Base-by-base conservation (phyloP, 768 basidiomycete genomes). In the Termitomyces sp. region DNA sequence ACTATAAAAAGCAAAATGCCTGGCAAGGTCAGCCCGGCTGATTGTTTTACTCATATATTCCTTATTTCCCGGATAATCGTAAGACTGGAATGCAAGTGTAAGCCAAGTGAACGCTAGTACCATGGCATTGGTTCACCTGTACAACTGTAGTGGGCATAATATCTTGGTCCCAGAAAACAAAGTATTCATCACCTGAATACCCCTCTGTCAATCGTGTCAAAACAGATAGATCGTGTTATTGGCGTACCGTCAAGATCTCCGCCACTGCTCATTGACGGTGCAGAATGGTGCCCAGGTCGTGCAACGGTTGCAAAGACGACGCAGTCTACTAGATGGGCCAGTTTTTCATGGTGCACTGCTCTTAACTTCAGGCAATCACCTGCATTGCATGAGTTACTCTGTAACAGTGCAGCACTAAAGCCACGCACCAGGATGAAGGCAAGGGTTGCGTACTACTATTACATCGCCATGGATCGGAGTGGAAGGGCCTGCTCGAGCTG, bases 201-300 rank as follows among this genome's bases (percentile, higher is more conserved):
- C 18, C 9, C 7, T 20, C 30, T 12, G 37, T 36, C 9, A 57
- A 55, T 30, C 32, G 8, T 39, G 43, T 53, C 26, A 42, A n/a
- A 30, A 9, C 39, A 32, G 9, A 26, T 33, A 49, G 10, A 5
- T 52, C n/a, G n/a, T n/a, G n/a, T 58, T 16, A 22, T 16, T 7
- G 50, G 39, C 1, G 20, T 20, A 82, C 79, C 82, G 67, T 86
- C 85, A 18, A 86, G 72, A 65, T 87, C 85, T 18, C 86, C 86
- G 9, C 87, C 87, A 48, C 85, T 86, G 44, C 82, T 85, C 85
- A 88, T 87, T 0, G 85, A 80, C 6, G 86, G 85, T 9, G 86
- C 85, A 14, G 87, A 76, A 49, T 83, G 79, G 36, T 80, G 81
- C 5, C 84, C 85, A 18, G 81, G 80, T 34, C 73, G 71, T 1